These are phyloP conservation scores for Neohortaea acidophila DNA, from an alignment of 495 filamentous ascomycete species.

Conservation along the genomic window DNA sequence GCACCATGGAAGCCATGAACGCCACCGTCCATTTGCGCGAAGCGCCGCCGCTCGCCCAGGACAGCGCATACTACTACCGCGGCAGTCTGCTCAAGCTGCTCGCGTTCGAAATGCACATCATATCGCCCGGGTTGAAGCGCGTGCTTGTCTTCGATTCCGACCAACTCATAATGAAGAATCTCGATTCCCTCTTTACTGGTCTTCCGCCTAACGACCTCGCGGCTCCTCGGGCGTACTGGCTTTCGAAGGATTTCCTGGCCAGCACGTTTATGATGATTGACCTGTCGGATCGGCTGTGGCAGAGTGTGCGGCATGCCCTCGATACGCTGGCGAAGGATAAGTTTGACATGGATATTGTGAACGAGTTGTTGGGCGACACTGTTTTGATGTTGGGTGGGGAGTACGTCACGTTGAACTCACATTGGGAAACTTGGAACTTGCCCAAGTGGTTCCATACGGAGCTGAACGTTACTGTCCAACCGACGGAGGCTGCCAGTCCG, in stretches of 20 bases:
- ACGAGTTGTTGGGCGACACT: constrained; percentile 22
- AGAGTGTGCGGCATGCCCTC: constrained; percentile 18
- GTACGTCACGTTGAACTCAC: constrained; percentile 28
- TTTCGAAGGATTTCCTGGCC: constrained; percentile 18
- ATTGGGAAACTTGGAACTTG: constrained; percentile 27
- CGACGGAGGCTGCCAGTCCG: no score
- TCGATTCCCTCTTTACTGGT: constrained; percentile 24
- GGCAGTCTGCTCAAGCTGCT: constrained; percentile 26
- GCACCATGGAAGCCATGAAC: not conserved
- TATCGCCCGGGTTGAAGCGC: constrained; percentile 19
- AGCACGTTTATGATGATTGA: constrained; percentile 24
- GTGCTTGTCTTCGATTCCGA: constrained; percentile 25
- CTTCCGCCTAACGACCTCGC: constrained; percentile 26
- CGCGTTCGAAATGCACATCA: constrained; percentile 20
- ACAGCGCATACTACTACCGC: constrained; percentile 17
- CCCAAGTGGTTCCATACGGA: constrained; percentile 21
- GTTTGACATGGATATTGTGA: constrained; percentile 31
- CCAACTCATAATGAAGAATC: constrained; percentile 25
- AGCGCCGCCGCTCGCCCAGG: constrained; percentile 14
- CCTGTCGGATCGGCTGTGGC: constrained; percentile 23
- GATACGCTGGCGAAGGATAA: constrained; percentile 13
- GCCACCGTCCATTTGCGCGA: constrained; percentile 12
- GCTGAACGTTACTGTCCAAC: no score
- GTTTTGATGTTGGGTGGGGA: constrained; percentile 27
- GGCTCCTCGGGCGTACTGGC: constrained; percentile 27